Evolutionary conservation across 371 early-diverging fungal species (phyloP), one percentile per base, ranked within the genome.

Genomic region (Nematocida homosporus): DNA sequence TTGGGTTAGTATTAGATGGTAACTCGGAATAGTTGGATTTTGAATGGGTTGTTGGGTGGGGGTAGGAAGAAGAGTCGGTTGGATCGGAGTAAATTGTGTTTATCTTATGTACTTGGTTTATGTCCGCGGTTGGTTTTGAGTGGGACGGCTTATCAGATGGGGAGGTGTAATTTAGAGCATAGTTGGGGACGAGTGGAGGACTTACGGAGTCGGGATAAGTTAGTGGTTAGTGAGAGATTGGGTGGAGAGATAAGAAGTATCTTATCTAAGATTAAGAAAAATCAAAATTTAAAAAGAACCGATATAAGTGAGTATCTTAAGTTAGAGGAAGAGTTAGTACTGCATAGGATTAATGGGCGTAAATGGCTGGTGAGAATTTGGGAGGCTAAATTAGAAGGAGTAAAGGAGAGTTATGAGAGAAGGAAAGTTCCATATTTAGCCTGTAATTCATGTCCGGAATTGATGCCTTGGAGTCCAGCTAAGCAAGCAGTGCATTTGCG

Each of bases 21-120:
- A n/a, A n/a, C n/a, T n/a, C n/a, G 64, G 56, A 59, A 55, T 2
- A 72, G 69, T 52, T 41, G 42, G 41, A 65, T 41, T 42, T 10
- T 34, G 5, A 8, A 35, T 8, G 34, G 29, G 54, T 53, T 44
- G 13, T 20, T 44, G 13, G 44, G 20, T 13, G 44, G 13, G 13
- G 20, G 13, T 13, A 44, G 44, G 44, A 44, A 20, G 20, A 44
- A 44, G 44, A 44, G 44, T n/a, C n/a, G n/a, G n/a, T n/a, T n/a
- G n/a, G n/a, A n/a, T n/a, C n/a, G n/a, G n/a, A n/a, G n/a, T n/a
- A n/a, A n/a, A n/a, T 55, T 34, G 20, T 59, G 23, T 29, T 8
- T 8, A 20, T 50, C 8, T 55, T 59, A 50, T 48, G 8, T 25
- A 8, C 51, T 29, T 13, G 50, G 50, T 6, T 4, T 38, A 16